Conservation (phyloP, 805 yeast species). For the Myxozyma lipomycoides region DNA sequence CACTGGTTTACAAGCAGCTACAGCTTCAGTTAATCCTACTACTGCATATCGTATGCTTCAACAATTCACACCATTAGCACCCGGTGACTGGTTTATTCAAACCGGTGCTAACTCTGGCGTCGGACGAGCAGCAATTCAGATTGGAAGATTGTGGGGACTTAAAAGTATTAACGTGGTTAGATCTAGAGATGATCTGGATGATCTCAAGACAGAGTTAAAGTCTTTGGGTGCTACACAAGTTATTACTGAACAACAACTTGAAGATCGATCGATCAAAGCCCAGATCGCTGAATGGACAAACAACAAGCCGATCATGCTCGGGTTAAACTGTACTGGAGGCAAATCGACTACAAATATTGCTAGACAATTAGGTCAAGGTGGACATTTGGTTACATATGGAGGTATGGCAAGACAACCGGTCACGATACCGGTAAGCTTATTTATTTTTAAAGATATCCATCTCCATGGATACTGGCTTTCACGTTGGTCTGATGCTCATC, state of each 20-base stretch:
- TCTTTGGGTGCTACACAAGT: conserved; percentile 81
- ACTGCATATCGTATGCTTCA: conserved; percentile 88
- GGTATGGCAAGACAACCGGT: conserved; percentile 98
- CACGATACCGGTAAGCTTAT: conserved; percentile 78
- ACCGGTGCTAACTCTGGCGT: conserved; percentile 97
- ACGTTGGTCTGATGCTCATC: conserved; percentile 55
- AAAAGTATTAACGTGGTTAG: conserved; percentile 86
- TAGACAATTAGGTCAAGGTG: conserved; percentile 70
- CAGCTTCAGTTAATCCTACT: conserved; percentile 85
- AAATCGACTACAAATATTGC: conserved; percentile 76
- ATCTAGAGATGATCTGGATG: conserved; percentile 74
- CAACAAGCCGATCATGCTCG: conserved; percentile 59
- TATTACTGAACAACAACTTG: conserved; percentile 81
- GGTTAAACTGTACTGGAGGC: conserved; percentile 92
- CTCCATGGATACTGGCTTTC: conserved; percentile 94
- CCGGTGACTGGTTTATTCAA: conserved; percentile 87
- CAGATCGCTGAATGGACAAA: conserved; percentile 47
- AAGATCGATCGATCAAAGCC: conserved; percentile 60
- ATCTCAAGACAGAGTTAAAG: conserved; percentile 50
- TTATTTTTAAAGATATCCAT: conserved; percentile 82
- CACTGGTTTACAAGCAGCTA: conserved; percentile 58
- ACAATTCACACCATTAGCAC: conserved; percentile 55
- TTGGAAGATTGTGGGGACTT: conserved; percentile 71
- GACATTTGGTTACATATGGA: conserved; percentile 85
- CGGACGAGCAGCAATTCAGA: conserved; percentile 85